Base-by-base conservation (phyloP, 1,284 basidiomycete genomes). In the Cryptococcus floricola region DNA sequence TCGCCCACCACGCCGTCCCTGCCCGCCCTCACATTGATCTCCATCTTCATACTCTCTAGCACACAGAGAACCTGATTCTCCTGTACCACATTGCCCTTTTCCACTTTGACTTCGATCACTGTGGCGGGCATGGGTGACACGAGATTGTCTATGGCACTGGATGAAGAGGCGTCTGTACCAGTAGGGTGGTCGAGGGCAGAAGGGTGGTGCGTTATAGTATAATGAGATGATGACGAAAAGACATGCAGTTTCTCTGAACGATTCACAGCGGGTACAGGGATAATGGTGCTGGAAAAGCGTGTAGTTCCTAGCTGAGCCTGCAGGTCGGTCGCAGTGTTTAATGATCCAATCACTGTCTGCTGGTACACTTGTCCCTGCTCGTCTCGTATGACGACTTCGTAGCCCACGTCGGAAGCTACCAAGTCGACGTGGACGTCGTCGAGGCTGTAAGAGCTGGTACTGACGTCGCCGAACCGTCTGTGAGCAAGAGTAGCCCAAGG, bases 21-120 rank as follows among this genome's bases (percentile, higher is more conserved):
- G 54, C 83, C 81, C 12, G 89, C 85, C 57, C 90, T 81, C 65
- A 96, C 73, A 44, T 89, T 88, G 50, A 88, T 94, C 79, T 93
- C 91, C 62, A 90, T 94, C 83, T 96, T 96, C 92, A 95, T 96
- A 68, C 90, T 93, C 79, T 95, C 92, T 64, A 95, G 77, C 19
- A 95, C 85, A 31, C 92, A 85, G 12, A 91, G 81, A 8, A 84
- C 84, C 69, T 93, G 87, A 0, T 89, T 90, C 71, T 83, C 84
- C 71, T 85, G 83, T n/a, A 95, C 88, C 39, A 74, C 77, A 56
- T 93, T 86, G 0, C 91, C 92, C 3, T 83, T 78, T 57, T 80
- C 80, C 25, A 93, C 90, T 46, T 83, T 82, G 48, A 94, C 86
- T 60, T 95, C 91, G 4, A 95, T 91, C 4, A 90, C 86, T 46